These are phyloP conservation scores for Trichaptum fuscoviolaceum DNA, from an alignment of 768 basidiomycete species.

Conservation along the genomic window DNA sequence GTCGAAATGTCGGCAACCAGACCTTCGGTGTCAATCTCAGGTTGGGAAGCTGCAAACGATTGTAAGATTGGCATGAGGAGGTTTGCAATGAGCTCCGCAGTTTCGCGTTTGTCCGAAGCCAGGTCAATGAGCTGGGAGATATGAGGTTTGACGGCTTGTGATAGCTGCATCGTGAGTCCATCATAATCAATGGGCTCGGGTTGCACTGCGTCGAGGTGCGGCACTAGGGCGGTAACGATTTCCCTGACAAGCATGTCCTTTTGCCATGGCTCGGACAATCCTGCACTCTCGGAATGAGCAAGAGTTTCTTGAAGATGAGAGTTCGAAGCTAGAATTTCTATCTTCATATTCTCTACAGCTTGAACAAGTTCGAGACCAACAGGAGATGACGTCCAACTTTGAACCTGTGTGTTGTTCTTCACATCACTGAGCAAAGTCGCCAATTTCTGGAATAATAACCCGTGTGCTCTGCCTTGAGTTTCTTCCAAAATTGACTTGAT, in stretches of 20 bases:
- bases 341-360: slow-evolving; percentile 53
- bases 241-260: slow-evolving; percentile 44
- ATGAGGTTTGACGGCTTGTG: slow-evolving; percentile 84
- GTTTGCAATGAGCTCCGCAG: slow-evolving; percentile 75
- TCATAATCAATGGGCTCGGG: slow-evolving; percentile 76
- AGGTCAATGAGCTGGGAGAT: slow-evolving; percentile 86
- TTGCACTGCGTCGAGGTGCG: slow-evolving; percentile 55
- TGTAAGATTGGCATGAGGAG: slow-evolving; percentile 64
- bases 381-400: slow-evolving; percentile 10
- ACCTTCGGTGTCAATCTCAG: slow-evolving; percentile 45
- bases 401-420: slow-evolving; percentile 15
- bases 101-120: slow-evolving; percentile 84
- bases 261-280: not conserved
- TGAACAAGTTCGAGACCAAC: slow-evolving; percentile 28
- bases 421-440: slow-evolving; percentile 41
- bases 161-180: slow-evolving; percentile 62
- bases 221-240: slow-evolving; percentile 50
- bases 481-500: slow-evolving; percentile 66
- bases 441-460: slow-evolving; percentile 56
- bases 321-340: not conserved
- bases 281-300: slow-evolving; percentile 52
- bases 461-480: slow-evolving; percentile 56
- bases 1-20: slow-evolving; percentile 55
- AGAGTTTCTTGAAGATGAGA: slow-evolving; percentile 12
- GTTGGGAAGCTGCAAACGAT: slow-evolving; percentile 26